phyloP scores from a whole-genome alignment of 805 yeast genomes.

The Yarrowia yakushimensis region DNA sequence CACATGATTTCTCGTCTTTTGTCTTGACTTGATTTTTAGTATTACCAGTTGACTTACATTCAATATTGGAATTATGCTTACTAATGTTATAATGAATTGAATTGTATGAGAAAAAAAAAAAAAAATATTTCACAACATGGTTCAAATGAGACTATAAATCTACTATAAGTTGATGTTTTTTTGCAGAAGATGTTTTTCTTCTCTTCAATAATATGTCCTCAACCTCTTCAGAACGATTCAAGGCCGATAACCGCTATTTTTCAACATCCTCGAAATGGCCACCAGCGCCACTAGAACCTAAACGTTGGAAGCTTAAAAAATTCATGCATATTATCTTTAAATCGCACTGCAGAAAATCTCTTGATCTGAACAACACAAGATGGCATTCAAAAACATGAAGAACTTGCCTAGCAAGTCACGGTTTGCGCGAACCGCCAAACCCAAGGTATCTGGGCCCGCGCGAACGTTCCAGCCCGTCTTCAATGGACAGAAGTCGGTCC shows the following conservation, averaged over 20 bases:
- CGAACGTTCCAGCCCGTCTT: conserved; percentile 6
- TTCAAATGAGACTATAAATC: too few relatives aligned
- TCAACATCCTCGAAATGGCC: not conserved
- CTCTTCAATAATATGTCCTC: too few relatives aligned
- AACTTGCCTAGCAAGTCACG: not conserved
- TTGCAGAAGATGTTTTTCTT: too few relatives aligned
- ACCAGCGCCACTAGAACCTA: not conserved
- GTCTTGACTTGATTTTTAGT: too few relatives aligned
- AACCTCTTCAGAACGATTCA: too few relatives aligned
- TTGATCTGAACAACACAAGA: not conserved
- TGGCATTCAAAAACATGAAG: conserved; percentile 9
- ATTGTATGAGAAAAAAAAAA: too few relatives aligned
- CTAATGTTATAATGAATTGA: too few relatives aligned
- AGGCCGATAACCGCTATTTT: not conserved
- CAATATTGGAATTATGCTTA: too few relatives aligned
- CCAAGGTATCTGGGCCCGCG: conserved; percentile 9
- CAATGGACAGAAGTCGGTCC: not conserved
- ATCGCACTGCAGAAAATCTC: not conserved
- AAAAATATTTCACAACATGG: too few relatives aligned
- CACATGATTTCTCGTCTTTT: too few relatives aligned
- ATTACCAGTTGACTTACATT: too few relatives aligned
- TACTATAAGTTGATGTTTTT: too few relatives aligned
- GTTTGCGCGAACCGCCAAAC: not conserved
- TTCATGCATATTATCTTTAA: not conserved
- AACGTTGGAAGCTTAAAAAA: not conserved